These are phyloP conservation scores for Corchorus olitorius DNA, from an alignment of 345 rosid species.

Conservation along the genomic window DNA sequence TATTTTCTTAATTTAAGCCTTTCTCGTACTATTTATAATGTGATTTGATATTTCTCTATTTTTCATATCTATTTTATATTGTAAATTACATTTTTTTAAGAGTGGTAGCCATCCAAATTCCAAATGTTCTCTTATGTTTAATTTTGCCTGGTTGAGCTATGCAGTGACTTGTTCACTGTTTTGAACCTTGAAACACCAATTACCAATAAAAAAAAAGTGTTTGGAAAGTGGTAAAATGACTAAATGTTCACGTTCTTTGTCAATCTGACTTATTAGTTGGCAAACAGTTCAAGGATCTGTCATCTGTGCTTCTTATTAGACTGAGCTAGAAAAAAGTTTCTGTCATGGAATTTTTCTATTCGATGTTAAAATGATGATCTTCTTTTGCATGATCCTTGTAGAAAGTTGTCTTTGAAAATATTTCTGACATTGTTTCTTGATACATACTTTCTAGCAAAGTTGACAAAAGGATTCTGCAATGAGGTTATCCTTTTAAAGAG, in stretches of 20 bases:
- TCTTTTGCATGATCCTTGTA: background rate
- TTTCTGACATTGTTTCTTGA: background rate
- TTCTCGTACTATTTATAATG: background rate
- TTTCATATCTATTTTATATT: background rate
- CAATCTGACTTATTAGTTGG: background rate
- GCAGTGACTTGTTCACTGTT: background rate
- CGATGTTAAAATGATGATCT: background rate
- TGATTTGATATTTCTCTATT: background rate
- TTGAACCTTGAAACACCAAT: background rate
- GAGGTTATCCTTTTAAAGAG: background rate
- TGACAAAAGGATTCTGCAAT: background rate
- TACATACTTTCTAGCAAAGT: background rate
- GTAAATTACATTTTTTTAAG: background rate
- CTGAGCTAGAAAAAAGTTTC: background rate
- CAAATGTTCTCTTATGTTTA: background rate
- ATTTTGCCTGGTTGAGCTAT: background rate
- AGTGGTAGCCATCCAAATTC: background rate
- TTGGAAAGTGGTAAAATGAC: background rate
- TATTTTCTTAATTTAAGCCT: background rate
- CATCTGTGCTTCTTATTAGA: background rate
- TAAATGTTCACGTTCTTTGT: background rate
- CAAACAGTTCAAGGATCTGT: background rate
- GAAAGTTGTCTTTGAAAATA: background rate
- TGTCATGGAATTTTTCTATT: background rate
- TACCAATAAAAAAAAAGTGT: background rate